Evolutionary conservation across 768 basidiomycete species (phyloP), one percentile per base, ranked within the genome.

Genomic region (Clathrus columnatus): DNA sequence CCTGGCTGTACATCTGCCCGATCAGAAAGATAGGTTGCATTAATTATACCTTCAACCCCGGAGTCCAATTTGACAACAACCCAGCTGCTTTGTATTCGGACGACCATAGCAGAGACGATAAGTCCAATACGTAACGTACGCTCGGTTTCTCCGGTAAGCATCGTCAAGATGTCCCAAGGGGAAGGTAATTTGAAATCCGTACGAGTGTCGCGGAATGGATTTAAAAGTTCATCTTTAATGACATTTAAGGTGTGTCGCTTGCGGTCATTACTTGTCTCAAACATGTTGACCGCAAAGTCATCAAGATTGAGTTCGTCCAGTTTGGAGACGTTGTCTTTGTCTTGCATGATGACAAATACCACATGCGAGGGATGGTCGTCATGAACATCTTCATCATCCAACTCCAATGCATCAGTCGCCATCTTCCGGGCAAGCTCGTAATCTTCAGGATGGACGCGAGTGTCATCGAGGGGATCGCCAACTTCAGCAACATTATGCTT

Each of bases 391-490:
- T 98, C 96, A 63, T 95, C 93, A 61, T 99, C 96, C n/a, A 91
- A 78, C 65, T 97, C 96, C 14, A 98, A 78, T 4, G 95, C 92
- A 69, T 97, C 93, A 18, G 91, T 89, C 32, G 95, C 95, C 93
- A 99, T 96, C 74, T 98, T 97, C 30, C 91, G 84, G 3, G 96
- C 95, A 36, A 98, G 77, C 61, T 97, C 94, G 65, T 98, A 99
- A 70, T 99, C 96, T 67, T 95, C 91, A 5, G 91, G 91, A 65
- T 99, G 96, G 51, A 99, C 91, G 18, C 96, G 88, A 32, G 94
- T 98, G 64, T 84, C 84, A 65, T 99, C 96, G 51, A 99, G 75
- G 4, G 94, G 91, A 68, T 99, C 96, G 45, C 88, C 86, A 36
- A 82, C 78, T 54, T 81, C 78, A 46, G 82, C 81, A 28, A 85